These are phyloP conservation scores for Cystofilobasidium ferigula DNA, from an alignment of 768 basidiomycete genomes.

Conservation along the genomic window DNA sequence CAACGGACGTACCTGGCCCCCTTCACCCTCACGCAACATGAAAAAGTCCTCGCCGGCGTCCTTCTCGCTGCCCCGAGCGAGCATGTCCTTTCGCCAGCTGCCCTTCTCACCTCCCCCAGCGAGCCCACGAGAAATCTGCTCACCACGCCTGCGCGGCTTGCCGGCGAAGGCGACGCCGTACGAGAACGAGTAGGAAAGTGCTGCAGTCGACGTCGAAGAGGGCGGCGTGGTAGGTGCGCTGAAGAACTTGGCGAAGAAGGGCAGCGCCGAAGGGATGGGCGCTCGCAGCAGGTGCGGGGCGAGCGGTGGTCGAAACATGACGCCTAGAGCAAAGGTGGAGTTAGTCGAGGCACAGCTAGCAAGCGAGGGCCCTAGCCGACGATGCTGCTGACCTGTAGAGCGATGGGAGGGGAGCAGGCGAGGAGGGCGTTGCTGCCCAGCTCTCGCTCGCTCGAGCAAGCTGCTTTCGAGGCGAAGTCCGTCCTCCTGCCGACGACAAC, in stretches of 20 bases:
- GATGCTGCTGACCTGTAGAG: too few species aligned
- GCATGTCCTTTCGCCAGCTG: conserved; percentile 16
- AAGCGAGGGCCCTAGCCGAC: too few species aligned
- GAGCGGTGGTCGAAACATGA: conserved; percentile 15
- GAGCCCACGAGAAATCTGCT: conserved; percentile 18
- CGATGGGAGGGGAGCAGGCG: too few species aligned
- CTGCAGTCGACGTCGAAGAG: too few species aligned
- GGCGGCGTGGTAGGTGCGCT: background rate
- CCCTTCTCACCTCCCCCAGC: conserved; percentile 12
- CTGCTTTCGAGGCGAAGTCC: too few species aligned
- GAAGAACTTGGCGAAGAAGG: conserved; percentile 1
- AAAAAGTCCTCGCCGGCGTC: conserved; percentile 26
- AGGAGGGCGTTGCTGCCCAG: too few species aligned
- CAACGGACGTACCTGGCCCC: background rate
- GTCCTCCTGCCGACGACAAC: too few species aligned
- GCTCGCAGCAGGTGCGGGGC: conserved; percentile 3
- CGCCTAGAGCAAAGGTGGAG: too few species aligned
- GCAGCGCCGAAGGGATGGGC: background rate
- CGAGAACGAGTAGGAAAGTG: conserved; percentile 10
- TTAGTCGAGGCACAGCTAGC: too few species aligned
- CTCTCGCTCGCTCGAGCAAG: too few species aligned
- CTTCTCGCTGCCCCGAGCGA: conserved; percentile 7
- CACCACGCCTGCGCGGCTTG: conserved; percentile 8
- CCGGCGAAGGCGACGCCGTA: conserved; percentile 23
- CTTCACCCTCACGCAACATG: conserved; percentile 9